A percentile compares a stretch with the other conserved stretches of the same genome.
Evolutionary conservation across 2,329 filamentous ascomycete genomes (phyloP).

Genomic region (Phyllosticta citribraziliensis): DNA sequence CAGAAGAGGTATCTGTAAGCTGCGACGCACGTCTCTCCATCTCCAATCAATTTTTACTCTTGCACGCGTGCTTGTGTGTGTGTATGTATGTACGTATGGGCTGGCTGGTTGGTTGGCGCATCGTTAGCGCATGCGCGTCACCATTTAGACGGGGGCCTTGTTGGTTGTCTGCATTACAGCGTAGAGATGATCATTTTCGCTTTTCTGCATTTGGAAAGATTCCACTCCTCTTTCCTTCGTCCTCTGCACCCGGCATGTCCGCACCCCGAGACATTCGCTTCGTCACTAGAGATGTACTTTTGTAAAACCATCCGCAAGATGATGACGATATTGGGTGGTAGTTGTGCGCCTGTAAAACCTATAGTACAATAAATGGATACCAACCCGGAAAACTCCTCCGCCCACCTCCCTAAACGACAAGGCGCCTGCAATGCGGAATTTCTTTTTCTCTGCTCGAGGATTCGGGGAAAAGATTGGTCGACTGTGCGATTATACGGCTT

Average conservation of each 20-base stretch:
- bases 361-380: neutral
- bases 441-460: neutral
- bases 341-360: neutral
- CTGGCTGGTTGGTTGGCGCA: too few relatives aligned
- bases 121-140: too few relatives aligned
- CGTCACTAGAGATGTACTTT: neutral
- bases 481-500: slow-evolving; percentile 20
- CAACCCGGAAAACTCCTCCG: neutral
- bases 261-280: neutral
- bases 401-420: neutral
- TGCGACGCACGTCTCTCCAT: neutral
- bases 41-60: too few relatives aligned
- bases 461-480: neutral
- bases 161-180: too few relatives aligned
- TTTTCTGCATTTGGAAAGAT: too few relatives aligned
- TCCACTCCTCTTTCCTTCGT: too few relatives aligned
- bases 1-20: slow-evolving; percentile 55
- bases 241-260: too few relatives aligned
- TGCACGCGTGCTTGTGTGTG: too few relatives aligned
- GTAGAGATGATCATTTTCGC: too few relatives aligned
- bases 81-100: too few relatives aligned
- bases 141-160: too few relatives aligned
- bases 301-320: neutral
- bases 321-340: neutral
- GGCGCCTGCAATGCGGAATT: neutral